Conservation (phyloP, 2,329 filamentous ascomycete species). For the Ophiosphaerella korrae region DNA sequence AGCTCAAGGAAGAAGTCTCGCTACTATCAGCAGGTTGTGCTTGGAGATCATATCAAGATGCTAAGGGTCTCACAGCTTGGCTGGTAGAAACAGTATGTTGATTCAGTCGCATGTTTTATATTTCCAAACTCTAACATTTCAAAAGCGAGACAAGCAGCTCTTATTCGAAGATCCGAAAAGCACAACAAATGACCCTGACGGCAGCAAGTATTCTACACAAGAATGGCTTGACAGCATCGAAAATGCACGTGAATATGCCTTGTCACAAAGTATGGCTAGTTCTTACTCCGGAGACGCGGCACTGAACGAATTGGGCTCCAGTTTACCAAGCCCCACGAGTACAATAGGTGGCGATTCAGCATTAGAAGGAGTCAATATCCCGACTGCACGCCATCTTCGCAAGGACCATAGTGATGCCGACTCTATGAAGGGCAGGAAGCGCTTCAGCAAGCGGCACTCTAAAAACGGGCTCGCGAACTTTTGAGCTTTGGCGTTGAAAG, state of each 20-base stretch:
- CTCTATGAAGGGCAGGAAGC: slow-evolving; percentile 63
- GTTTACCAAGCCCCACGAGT: slow-evolving; percentile 76
- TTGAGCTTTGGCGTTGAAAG: slow-evolving; percentile 45
- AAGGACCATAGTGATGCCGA: slow-evolving; percentile 58
- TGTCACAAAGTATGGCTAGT: slow-evolving; percentile 71
- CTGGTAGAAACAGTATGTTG: slow-evolving; percentile 87
- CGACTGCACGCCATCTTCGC: slow-evolving; percentile 56
- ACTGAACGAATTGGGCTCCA: slow-evolving; percentile 53
- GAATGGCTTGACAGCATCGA: slow-evolving; percentile 94
- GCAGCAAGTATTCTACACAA: slow-evolving; percentile 71
- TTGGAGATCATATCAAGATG: slow-evolving; percentile 80
- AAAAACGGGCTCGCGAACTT: slow-evolving; percentile 95
- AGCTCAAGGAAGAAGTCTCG: slow-evolving; percentile 90
- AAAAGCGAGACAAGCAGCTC: slow-evolving; percentile 83
- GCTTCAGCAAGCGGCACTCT: slow-evolving; percentile 90
- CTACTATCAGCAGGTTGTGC: slow-evolving; percentile 74
- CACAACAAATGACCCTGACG: slow-evolving; percentile 65
- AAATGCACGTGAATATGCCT: slow-evolving; percentile 80
- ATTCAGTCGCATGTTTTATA: background rate
- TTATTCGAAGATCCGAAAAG: slow-evolving; percentile 93
- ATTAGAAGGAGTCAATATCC: slow-evolving; percentile 54
- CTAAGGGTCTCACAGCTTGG: slow-evolving; percentile 88
- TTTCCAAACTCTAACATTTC: slow-evolving; percentile 4
- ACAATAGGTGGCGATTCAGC: slow-evolving; percentile 66
- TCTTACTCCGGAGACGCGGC: slow-evolving; percentile 64